These are phyloP conservation scores for Furcasterigmium sp. DNA, from an alignment of 2,329 filamentous ascomycete species.

Conservation along the genomic window DNA sequence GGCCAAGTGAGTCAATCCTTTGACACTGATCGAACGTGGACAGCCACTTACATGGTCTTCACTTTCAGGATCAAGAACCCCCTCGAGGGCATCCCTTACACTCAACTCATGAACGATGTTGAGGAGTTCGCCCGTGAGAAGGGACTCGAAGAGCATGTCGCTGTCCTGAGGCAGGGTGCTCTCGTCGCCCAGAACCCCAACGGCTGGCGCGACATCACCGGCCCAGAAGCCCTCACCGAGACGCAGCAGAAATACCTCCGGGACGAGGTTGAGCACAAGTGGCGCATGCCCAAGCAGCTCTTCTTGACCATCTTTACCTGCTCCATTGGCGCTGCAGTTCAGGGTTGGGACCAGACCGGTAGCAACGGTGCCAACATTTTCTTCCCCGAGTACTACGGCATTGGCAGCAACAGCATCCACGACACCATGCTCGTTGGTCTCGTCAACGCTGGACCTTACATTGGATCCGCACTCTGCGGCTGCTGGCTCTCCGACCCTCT, in stretches of 20 bases:
- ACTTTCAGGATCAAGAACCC: conserved; percentile 40
- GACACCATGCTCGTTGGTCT: conserved; percentile 54
- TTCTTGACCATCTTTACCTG: conserved; percentile 64
- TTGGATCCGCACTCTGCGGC: conserved; percentile 43
- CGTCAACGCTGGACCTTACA: conserved; percentile 53
- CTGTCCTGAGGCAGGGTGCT: conserved; percentile 62
- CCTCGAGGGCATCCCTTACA: conserved; percentile 41
- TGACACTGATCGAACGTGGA: background rate
- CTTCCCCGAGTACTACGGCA: conserved; percentile 44
- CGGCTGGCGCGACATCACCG: conserved; percentile 53
- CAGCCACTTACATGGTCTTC: background rate
- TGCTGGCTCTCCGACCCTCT: conserved; percentile 64
- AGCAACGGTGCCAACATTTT: conserved; percentile 59
- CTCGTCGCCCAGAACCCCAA: conserved; percentile 67
- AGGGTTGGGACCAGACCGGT: conserved; percentile 65
- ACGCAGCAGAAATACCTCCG: conserved; percentile 54
- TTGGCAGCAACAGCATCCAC: conserved; percentile 22
- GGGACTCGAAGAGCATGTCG: conserved; percentile 51
- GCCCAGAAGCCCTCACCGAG: conserved; percentile 52
- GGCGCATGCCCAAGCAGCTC: conserved; percentile 56
- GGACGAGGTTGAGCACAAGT: conserved; percentile 62
- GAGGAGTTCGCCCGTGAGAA: conserved; percentile 57
- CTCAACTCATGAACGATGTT: conserved; percentile 51
- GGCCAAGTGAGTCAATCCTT: conserved; percentile 31
- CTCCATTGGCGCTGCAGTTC: conserved; percentile 65